Conservation (phyloP, 2,329 filamentous ascomycete genomes). For the Colletotrichum trifolii region DNA sequence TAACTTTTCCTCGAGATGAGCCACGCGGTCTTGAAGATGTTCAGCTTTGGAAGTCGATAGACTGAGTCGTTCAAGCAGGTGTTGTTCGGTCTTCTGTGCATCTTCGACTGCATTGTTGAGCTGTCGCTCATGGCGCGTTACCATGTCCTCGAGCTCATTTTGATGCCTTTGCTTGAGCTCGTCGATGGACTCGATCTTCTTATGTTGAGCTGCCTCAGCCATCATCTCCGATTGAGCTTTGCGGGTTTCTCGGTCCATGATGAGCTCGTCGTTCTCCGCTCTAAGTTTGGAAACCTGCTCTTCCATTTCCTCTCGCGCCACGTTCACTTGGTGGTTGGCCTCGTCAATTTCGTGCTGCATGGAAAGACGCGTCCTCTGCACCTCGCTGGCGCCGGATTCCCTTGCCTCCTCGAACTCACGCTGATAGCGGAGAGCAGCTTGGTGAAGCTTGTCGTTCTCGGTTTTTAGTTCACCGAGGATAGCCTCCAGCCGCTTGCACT, state of each 20-base stretch:
- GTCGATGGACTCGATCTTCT: slow-evolving; percentile 67
- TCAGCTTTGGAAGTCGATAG: slow-evolving; percentile 87
- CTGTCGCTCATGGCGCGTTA: slow-evolving; percentile 79
- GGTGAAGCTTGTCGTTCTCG: slow-evolving; percentile 79
- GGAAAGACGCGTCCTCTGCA: slow-evolving; percentile 81
- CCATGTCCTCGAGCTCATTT: slow-evolving; percentile 78
- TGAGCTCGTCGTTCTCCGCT: slow-evolving; percentile 79
- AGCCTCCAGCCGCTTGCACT: slow-evolving; percentile 69
- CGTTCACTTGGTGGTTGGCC: slow-evolving; percentile 87
- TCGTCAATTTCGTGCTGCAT: slow-evolving; percentile 85
- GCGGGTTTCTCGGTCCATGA: slow-evolving; percentile 81
- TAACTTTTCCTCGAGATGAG: slow-evolving; percentile 89
- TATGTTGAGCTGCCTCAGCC: slow-evolving; percentile 81
- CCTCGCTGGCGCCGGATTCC: slow-evolving; percentile 81
- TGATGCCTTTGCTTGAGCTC: slow-evolving; percentile 69
- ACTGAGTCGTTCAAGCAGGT: slow-evolving; percentile 82
- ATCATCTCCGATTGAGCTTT: slow-evolving; percentile 86
- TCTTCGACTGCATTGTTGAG: slow-evolving; percentile 83
- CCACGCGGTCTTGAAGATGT: slow-evolving; percentile 86
- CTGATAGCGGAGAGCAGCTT: slow-evolving; percentile 75
- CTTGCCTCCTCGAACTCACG: slow-evolving; percentile 87
- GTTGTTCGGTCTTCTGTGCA: slow-evolving; percentile 80
- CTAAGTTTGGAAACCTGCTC: slow-evolving; percentile 79
- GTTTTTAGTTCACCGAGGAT: slow-evolving; percentile 67
- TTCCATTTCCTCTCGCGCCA: slow-evolving; percentile 84